Percentiles rank a stretch among this genome's conserved stretches.
Conservation (phyloP, 2,329 filamentous ascomycete genomes). For the Claviceps capensis region DNA sequence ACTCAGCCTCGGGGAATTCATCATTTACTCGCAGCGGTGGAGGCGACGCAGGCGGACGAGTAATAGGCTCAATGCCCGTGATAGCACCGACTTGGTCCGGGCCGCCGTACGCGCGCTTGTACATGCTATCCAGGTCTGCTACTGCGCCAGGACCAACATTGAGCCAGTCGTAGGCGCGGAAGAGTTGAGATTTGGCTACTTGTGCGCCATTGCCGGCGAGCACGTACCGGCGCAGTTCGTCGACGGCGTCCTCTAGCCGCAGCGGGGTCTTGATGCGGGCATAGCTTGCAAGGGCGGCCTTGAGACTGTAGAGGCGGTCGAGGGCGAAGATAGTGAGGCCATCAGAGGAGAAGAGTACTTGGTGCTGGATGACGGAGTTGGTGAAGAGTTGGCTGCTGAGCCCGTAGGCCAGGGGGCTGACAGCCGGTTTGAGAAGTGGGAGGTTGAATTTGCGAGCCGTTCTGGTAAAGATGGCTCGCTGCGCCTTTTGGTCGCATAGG, state of each 20-base stretch:
- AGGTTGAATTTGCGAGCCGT: slow-evolving; percentile 33
- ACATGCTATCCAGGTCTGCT: slow-evolving; percentile 41
- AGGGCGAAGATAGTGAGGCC: slow-evolving; percentile 46
- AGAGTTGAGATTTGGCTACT: slow-evolving; percentile 36
- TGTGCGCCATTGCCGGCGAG: slow-evolving; percentile 36
- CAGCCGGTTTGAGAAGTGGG: slow-evolving; percentile 29
- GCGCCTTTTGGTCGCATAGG: slow-evolving; percentile 30
- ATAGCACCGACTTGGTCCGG: slow-evolving; percentile 31
- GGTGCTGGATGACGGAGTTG: slow-evolving; percentile 44
- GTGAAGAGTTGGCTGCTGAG: slow-evolving; percentile 39
- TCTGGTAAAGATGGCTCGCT: slow-evolving; percentile 35
- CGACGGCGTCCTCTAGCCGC: slow-evolving; percentile 46
- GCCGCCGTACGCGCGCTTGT: slow-evolving; percentile 42
- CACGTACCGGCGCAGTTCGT: slow-evolving; percentile 47
- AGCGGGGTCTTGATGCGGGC: slow-evolving; percentile 28
- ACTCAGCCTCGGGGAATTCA: neutral
- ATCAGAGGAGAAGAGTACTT: slow-evolving; percentile 45
- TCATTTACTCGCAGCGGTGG: neutral
- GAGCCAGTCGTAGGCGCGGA: slow-evolving; percentile 44
- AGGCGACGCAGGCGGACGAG: neutral
- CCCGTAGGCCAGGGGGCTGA: slow-evolving; percentile 28
- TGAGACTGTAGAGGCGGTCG: slow-evolving; percentile 52
- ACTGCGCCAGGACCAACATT: slow-evolving; percentile 36
- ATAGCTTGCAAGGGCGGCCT: slow-evolving; percentile 44
- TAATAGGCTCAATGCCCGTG: slow-evolving; percentile 16